Base-by-base conservation (phyloP, 192 early-diverging fungal species). In the Coemansia sp. region DNA sequence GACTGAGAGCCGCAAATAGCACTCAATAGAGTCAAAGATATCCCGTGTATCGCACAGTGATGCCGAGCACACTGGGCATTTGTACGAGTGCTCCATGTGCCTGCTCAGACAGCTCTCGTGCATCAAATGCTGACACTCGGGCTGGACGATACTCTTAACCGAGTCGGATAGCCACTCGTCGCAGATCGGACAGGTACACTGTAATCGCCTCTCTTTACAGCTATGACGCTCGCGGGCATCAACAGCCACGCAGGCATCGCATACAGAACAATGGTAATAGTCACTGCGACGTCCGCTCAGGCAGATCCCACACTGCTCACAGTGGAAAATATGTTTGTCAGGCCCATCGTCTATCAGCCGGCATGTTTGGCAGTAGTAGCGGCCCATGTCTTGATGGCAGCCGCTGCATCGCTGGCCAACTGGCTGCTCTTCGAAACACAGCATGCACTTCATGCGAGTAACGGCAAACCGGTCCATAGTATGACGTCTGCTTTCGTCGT, bases 161-260 rank as follows among this genome's bases (percentile, higher is more conserved):
- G 94, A 95, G 10, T 93, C 97, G 63, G 95, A 95, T 87, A 99
- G 90, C 75, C 91, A 92, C 71, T 99, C 96, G 29, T 95, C 94
- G 84, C 97, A 99, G 64, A 99, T 97, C 6, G 96, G 95, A 66
- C 97, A 99, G 75, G 98, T 92, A 64, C 90, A 88, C 68, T 97
- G 94, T 41, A 99, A 69, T 47, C 93, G 95, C 60, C 90, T 87
- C 76, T 99, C 97, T 57, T 93, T 95, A 73, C 97, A 99, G 57
- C 90, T 88, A 77, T 99, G 97, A 12, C 86, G 85, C 34, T 89
- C 86, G 68, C 92, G 89, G 16, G 92, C 85, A 29, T 72, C 52
- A 16, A 94, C 90, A 12, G 87, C 87, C 87, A 99, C 93, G 71
- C 97, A 99, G 0, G 94, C 90, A 58, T 97, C 93, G 67, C 97